Evolutionary conservation across 176 grass and related monocot species (phyloP).

Genomic region (maize (Zea mays)): Zm-B73-REFERENCE-NAM-5.0 NC_050100.1:91738501-91739000

Average conservation of each 20-base stretch:
- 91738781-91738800: slow-evolving; percentile 8
- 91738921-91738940: slow-evolving; percentile 15
- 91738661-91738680: slow-evolving; percentile 38
- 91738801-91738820: slow-evolving; percentile 15
- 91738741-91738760: slow-evolving; percentile 38
- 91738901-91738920: background rate
- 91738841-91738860: background rate
- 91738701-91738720: slow-evolving; percentile 46
- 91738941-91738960: background rate
- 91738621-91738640: slow-evolving; percentile 40
- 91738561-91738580: slow-evolving; percentile 53
- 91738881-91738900: background rate
- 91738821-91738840: slow-evolving; percentile 19
- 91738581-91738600: slow-evolving; percentile 45
- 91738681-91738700: slow-evolving; percentile 40
- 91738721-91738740: slow-evolving; percentile 23
- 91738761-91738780: slow-evolving; percentile 44
- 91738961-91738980: background rate
- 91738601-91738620: slow-evolving; percentile 37
- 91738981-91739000: slow-evolving; percentile 6
- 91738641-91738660: slow-evolving; percentile 41
- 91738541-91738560: slow-evolving; percentile 45
- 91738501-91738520: slow-evolving; percentile 61
- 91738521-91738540: slow-evolving; percentile 52
- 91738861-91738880: background rate